phyloP scores from a whole-genome alignment of 169 alveolate genomes.

The Plasmodium falciparum region DNA sequence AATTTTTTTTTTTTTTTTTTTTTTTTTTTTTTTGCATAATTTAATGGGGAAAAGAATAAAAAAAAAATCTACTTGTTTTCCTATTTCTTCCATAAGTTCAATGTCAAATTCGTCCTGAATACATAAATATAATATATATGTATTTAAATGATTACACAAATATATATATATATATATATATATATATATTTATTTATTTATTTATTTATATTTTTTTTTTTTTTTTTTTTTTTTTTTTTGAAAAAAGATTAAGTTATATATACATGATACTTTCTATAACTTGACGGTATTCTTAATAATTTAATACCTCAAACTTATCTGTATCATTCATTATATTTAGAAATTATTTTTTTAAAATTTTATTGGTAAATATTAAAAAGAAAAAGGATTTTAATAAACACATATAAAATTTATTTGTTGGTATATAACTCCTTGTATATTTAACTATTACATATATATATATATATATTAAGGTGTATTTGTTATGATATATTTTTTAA shows the following conservation, averaged over 20 bases:
- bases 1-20: no score
- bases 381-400: no score
- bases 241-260: background rate
- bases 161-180: no score
- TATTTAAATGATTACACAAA: background rate
- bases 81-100: slow-evolving; percentile 83
- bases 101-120: slow-evolving; percentile 80
- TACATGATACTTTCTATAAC: background rate
- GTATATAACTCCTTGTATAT: no score
- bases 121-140: background rate
- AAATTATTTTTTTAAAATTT: background rate
- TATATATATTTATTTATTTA: no score
- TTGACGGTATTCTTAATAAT: no score
- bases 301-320: slow-evolving; percentile 58
- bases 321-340: slow-evolving; percentile 38
- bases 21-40: background rate
- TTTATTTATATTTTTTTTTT: no score
- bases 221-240: background rate
- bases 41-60: background rate
- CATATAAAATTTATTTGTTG: no score
- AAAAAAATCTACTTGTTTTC: slow-evolving; percentile 63
- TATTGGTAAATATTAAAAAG: no score
- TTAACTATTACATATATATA: no score
- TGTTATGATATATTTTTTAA: no score
- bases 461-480: no score